A percentile compares a stretch with the other conserved stretches of the same genome.
These are phyloP conservation scores for Aspergillus novoparasiticus DNA, from an alignment of 2,329 filamentous ascomycete genomes.

Conservation along the genomic window DNA sequence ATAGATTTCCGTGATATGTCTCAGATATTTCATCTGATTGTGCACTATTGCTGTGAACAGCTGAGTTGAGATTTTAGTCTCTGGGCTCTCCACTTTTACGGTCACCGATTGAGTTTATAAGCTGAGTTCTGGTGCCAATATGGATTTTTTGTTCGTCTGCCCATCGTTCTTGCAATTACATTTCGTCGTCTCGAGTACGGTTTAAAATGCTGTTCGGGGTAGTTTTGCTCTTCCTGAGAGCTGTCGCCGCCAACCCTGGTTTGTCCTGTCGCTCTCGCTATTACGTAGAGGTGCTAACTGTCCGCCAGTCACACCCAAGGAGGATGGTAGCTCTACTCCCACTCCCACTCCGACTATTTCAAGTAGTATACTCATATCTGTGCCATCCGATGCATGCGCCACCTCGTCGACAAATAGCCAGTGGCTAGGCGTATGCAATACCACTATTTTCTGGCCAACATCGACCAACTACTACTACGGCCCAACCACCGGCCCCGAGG, in stretches of 20 bases:
- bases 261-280: background rate
- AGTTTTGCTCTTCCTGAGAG: background rate
- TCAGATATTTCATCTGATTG: background rate
- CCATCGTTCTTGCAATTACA: background rate
- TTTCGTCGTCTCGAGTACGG: background rate
- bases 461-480: slow-evolving; percentile 29
- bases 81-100: background rate
- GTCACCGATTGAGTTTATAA: background rate
- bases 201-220: background rate
- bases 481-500: slow-evolving; percentile 23
- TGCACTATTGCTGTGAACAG: background rate
- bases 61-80: background rate
- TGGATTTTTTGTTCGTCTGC: background rate
- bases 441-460: slow-evolving; percentile 27
- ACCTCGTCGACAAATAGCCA: slow-evolving; percentile 32
- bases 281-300: background rate
- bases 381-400: background rate
- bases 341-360: background rate
- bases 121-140: no score
- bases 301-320: background rate
- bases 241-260: background rate
- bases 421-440: slow-evolving; percentile 23
- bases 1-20: background rate
- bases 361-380: background rate
- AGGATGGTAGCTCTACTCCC: background rate